These are phyloP conservation scores for Termitomyces sp. DNA, from an alignment of 768 basidiomycete species.

Conservation along the genomic window DNA sequence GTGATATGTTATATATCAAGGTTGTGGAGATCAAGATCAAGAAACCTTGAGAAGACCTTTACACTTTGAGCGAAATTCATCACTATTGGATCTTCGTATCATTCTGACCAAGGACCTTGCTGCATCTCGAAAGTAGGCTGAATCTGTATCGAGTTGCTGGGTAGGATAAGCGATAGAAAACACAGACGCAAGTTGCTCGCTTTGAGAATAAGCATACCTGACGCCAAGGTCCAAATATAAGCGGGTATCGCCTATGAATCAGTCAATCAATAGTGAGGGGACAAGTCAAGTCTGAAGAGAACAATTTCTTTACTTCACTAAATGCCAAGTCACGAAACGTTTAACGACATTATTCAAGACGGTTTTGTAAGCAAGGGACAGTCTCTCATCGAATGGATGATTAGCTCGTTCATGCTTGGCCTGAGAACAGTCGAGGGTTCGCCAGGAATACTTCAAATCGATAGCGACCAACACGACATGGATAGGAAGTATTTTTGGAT, in stretches of 20 bases:
- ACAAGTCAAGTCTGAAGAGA: not conserved
- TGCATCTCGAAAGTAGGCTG: constrained; percentile 40
- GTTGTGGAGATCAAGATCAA: not conserved
- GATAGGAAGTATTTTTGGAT: constrained; percentile 20
- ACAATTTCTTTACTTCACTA: constrained; percentile 44
- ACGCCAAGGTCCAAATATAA: constrained; percentile 68
- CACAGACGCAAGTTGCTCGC: not conserved
- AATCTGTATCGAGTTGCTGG: constrained; percentile 59
- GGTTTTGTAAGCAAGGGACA: constrained; percentile 49
- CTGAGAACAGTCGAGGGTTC: constrained; percentile 13
- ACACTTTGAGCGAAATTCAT: constrained; percentile 39
- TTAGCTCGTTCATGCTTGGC: constrained; percentile 11
- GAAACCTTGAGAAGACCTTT: constrained; percentile 41
- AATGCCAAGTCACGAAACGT: constrained; percentile 51
- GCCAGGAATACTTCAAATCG: constrained; percentile 31
- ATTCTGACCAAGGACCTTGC: constrained; percentile 45
- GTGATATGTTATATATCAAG: not conserved
- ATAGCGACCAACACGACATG: constrained; percentile 33
- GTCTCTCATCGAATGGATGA: constrained; percentile 48
- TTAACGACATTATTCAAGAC: constrained; percentile 46
- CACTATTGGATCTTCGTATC: constrained; percentile 44
- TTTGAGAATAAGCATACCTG: constrained; percentile 32
- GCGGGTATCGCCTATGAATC: constrained; percentile 58
- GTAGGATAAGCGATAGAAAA: not conserved
- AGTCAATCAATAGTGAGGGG: not conserved